A percentile compares a stretch with the other conserved stretches of the same genome.
Conservation (phyloP, 1,139 yeast species). For the Protomyces pachydermus region DNA sequence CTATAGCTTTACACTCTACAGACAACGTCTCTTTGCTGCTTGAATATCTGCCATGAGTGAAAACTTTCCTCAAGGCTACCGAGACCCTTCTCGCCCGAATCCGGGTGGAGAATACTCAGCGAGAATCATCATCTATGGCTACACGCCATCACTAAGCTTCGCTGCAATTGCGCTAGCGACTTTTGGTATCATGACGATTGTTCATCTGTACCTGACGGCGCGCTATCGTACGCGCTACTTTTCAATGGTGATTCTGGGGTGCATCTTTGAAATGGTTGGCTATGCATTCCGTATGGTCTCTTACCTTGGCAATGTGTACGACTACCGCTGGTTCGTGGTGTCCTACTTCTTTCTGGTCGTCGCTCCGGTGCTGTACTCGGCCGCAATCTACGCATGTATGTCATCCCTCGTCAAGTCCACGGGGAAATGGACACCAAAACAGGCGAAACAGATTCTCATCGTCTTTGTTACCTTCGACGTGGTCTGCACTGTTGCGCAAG, state of each 20-base stretch:
- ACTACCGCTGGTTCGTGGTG: conserved; percentile 2
- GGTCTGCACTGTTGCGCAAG: background rate
- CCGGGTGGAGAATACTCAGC: background rate
- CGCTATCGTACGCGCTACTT: background rate
- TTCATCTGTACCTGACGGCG: background rate
- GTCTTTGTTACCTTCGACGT: background rate
- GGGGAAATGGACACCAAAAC: background rate
- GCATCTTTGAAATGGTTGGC: conserved; percentile 1
- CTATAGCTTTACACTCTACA: too few species aligned
- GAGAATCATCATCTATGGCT: conserved; percentile 6
- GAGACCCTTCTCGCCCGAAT: conserved; percentile 1
- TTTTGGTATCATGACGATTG: background rate
- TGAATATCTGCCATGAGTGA: background rate
- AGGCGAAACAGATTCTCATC: background rate
- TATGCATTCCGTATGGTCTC: conserved; percentile 5
- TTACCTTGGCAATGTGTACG: background rate
- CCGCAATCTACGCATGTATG: background rate
- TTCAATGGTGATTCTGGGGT: background rate
- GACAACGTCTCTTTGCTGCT: too few species aligned
- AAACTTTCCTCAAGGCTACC: background rate
- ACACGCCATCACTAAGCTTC: background rate
- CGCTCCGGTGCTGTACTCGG: conserved; percentile 5
- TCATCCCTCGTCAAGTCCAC: background rate
- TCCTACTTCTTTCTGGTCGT: conserved; percentile 2
- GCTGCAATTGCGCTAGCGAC: conserved; percentile 2